A percentile compares a stretch with the other conserved stretches of the same genome.
Conservation (phyloP, 176 grass and related monocot species). For the Musa troglodytarum region DNA sequence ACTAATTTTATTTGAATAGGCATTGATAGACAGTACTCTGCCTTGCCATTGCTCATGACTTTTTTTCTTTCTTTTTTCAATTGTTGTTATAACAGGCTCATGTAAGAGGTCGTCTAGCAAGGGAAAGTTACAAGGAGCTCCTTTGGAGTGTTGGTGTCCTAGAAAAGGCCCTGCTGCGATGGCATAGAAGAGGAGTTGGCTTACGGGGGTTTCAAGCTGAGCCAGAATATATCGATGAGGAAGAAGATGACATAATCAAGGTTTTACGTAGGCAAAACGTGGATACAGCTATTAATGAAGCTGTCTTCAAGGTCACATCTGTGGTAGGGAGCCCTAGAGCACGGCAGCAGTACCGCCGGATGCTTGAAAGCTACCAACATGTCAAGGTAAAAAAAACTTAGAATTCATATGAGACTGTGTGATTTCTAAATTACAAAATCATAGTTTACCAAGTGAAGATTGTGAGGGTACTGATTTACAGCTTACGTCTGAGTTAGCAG, state of each 20-base stretch:
- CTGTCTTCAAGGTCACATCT: slow-evolving; percentile 56
- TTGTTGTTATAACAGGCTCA: slow-evolving; percentile 43
- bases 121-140: slow-evolving; percentile 45
- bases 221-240: slow-evolving; percentile 42
- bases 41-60: background rate
- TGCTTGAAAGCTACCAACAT: slow-evolving; percentile 54
- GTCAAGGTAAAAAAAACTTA: slow-evolving; percentile 35
- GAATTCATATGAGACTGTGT: background rate
- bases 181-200: slow-evolving; percentile 58
- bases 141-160: slow-evolving; percentile 49
- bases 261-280: slow-evolving; percentile 70
- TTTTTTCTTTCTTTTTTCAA: slow-evolving; percentile 3
- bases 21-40: background rate
- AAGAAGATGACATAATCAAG: slow-evolving; percentile 44
- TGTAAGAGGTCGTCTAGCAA: slow-evolving; percentile 73
- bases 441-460: background rate
- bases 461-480: background rate
- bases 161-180: slow-evolving; percentile 70
- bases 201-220: slow-evolving; percentile 43
- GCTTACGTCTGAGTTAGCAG: background rate
- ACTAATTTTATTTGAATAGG: background rate
- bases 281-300: slow-evolving; percentile 57
- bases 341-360: slow-evolving; percentile 63
- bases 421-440: background rate
- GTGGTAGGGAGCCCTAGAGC: slow-evolving; percentile 36